Conservation (phyloP, 1,139 yeast species). For the Candida albicans region DNA sequence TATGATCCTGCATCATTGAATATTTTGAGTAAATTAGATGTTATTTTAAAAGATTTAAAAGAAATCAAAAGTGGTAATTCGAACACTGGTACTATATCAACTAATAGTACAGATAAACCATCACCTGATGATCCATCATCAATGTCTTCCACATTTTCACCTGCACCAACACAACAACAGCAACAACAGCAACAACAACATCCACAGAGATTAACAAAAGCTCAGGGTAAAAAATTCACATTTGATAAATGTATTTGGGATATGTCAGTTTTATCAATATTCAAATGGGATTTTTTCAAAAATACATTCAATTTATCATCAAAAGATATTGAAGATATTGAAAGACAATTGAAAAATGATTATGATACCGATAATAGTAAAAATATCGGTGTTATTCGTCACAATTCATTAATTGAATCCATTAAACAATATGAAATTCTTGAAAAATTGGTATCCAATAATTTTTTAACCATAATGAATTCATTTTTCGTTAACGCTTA, state of each 20-base stretch:
- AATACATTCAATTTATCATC: slow-evolving; percentile 18
- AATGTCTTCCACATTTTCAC: no score
- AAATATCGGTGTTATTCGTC: neutral
- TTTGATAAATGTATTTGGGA: slow-evolving; percentile 38
- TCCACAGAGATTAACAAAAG: neutral
- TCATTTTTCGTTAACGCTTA: slow-evolving; percentile 38
- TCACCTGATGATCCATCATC: no score
- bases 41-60: slow-evolving; percentile 28
- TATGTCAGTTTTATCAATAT: slow-evolving; percentile 36
- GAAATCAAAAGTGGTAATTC: slow-evolving; percentile 15
- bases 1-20: slow-evolving; percentile 28
- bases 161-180: no score
- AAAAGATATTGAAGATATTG: slow-evolving; percentile 16
- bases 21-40: slow-evolving; percentile 32
- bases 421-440: slow-evolving; percentile 17
- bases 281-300: slow-evolving; percentile 36
- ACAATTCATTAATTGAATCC: slow-evolving; percentile 16
- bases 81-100: neutral
- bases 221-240: slow-evolving; percentile 2
- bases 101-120: neutral
- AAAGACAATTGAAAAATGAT: slow-evolving; percentile 17
- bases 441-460: slow-evolving; percentile 22
- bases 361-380: slow-evolving; percentile 17
- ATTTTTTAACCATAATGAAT: slow-evolving; percentile 25
- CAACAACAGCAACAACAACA: neutral